Base-by-base conservation (phyloP, 495 filamentous ascomycete genomes). In the Pyrenula aspistea region DNA sequence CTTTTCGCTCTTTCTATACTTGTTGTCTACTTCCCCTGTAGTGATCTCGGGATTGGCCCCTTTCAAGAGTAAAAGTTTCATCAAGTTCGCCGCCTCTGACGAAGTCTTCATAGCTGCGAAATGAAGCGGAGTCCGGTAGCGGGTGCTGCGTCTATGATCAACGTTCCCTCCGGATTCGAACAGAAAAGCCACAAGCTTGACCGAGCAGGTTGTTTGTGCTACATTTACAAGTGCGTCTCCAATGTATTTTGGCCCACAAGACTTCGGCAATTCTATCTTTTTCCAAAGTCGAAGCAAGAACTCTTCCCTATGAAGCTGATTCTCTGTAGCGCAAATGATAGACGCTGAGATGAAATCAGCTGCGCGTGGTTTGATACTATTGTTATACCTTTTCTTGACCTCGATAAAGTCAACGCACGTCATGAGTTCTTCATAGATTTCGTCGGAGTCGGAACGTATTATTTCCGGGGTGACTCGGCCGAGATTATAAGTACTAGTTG, bases 71-170 rank as follows among this genome's bases (percentile, higher is more conserved):
- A 60, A 49, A 42, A 60, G 53, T 31, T 36, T 60, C 55, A 60
- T 60, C 2, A 60, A 48, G 47, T 59, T 24, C 12, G 56, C 58
- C 10, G 55, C 55, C 10, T 52, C 10, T 10, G 50, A 19, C 8
- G 50, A 52, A 20, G 8, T 52, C 20, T 20, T 20, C 19, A 8
- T 8, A 57, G 57, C 55, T 0, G 71, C 69, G 0, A 71, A 10
- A 21, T 71, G 71, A 20, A 73, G 65, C 0, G 71, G 58, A 0
- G 69, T 69, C 0, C 66, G 47, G 0, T 68, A 66, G 1, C 50
- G 8, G 10, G 1, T 15, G 1, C 21, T n/a, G 20, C 55, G 36
- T 53, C 48, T 54, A 25, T 49, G 49, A 49, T 62, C 51, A 23
- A 59, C 53, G 22, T 61, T 21, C 21, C 53, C 61, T 12, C 62